Base-by-base conservation (phyloP, 768 basidiomycete genomes). In the Kwoniella heveanensis region DNA sequence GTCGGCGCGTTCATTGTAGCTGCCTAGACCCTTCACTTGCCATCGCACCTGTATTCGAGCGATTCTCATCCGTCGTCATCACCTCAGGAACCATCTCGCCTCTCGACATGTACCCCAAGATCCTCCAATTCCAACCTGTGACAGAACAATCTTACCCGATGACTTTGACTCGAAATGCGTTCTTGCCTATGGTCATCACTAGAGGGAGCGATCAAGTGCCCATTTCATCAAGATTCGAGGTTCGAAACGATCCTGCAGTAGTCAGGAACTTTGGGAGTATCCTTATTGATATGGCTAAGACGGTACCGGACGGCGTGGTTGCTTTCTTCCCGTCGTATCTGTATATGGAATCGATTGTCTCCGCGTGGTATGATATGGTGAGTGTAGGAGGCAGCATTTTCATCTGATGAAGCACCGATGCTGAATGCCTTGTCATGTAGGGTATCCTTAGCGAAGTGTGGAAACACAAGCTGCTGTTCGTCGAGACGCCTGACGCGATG, bases 361-460 rank as follows among this genome's bases (percentile, higher is more conserved):
- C 93, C 1, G 96, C 96, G n/a, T 99, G 96, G 96, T 97, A 98
- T 76, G 96, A 99, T 80, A 99, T 99, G 96, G 96, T 94, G 78
- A 56, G 88, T 82, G 50, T 3, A 12, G 13, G 22, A 5, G 5
- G 10, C 39, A 19, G 19, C 9, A 9, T 3, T 17, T 9, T 9
- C 39, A 10, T 44, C 39, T 10, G 15, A 9, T 19, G 19, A 9
- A 19, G 15, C 9, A 17, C 39, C 3, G 15, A 44, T 19, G 39
- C 39, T 44, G 39, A 44, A 3, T 44, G 39, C 49, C 54, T n/a
- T 26, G 24, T 36, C 27, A 29, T 62, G 27, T 74, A 99, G 96
- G 95, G 95, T 44, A 98, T 99, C 69, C 83, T 99, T 66, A 97
- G 94, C 75, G 94, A 99, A 83, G 96, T 97, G 19, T 97, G 96